Base-by-base conservation (phyloP, 805 yeast genomes). In the Metschnikowia lunata region DNA sequence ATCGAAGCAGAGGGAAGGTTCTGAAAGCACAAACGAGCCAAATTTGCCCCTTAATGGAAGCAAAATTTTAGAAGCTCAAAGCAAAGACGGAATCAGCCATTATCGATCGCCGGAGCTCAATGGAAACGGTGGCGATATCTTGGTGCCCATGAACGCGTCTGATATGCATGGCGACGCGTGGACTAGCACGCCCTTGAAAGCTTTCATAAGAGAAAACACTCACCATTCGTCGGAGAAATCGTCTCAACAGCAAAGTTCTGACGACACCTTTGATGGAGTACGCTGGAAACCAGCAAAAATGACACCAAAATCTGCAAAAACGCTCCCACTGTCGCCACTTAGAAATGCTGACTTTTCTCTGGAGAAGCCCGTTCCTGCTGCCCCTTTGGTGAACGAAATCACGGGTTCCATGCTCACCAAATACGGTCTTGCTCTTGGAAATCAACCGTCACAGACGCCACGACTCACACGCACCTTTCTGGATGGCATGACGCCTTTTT, bases 241-340 rank as follows among this genome's bases (percentile, higher is more conserved):
- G 26, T 34, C 42, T 26, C 64, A 61, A 14, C 58, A 53, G 26
- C 72, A 66, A 42, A 63, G 70, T 44, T 68, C 74, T 0, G 75
- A 71, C 43, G 75, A 71, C 40, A 67, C 72, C 44, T 69, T 66
- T 47, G 75, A 71, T 35, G 74, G 75, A 1, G 60, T 71, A 29
- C 57, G 68, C 37, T 61, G 64, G 64, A 39, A 42, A 11, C 47
- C 53, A 1, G 37, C 43, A 8, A 56, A 55, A 6, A 30, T 50
- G 35, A 48, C 45, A 5, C 37, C 42, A 39, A 41, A 35, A 32
- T 41, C 15, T 36, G 39, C 35, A 33, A 36, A 47, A 34, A 50
- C 54, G 14, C 44, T 68, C 8, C 69, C 72, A 1, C 72, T 78
- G 3, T 74, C 79, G 4, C 80, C 80, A 0, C 52, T 74, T 35